Conservation (phyloP, 176 grass and related monocot genomes). For the Oryza glaberrima region DNA sequence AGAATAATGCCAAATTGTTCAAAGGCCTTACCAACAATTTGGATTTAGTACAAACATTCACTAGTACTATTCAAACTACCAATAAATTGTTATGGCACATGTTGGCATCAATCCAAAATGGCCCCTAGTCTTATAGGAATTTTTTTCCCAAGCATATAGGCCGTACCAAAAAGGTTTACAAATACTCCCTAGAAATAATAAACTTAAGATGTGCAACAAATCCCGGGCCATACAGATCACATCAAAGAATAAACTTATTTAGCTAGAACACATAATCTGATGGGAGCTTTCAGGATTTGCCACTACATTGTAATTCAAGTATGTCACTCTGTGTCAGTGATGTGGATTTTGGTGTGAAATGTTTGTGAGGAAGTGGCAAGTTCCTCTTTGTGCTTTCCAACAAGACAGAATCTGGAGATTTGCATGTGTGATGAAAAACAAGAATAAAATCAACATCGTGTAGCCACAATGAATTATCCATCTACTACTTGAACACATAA, state of each 20-base stretch:
- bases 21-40: too few relatives aligned
- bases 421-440: neutral
- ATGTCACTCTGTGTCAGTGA: neutral
- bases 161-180: neutral
- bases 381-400: neutral
- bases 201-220: conserved; percentile 9
- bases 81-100: too few relatives aligned
- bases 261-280: neutral
- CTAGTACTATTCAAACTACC: too few relatives aligned
- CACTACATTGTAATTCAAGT: neutral
- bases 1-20: too few relatives aligned
- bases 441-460: neutral
- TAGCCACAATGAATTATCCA: neutral
- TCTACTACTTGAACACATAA: too few relatives aligned
- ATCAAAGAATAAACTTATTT: neutral
- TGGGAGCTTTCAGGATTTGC: neutral
- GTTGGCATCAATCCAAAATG: too few relatives aligned
- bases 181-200: conserved; percentile 8
- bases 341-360: neutral
- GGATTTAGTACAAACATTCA: too few relatives aligned
- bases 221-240: neutral
- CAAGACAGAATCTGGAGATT: neutral
- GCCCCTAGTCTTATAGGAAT: neutral
- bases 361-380: neutral
- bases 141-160: neutral